Conservation (phyloP, 1,284 basidiomycete genomes). For the Trametes pubescens region DNA sequence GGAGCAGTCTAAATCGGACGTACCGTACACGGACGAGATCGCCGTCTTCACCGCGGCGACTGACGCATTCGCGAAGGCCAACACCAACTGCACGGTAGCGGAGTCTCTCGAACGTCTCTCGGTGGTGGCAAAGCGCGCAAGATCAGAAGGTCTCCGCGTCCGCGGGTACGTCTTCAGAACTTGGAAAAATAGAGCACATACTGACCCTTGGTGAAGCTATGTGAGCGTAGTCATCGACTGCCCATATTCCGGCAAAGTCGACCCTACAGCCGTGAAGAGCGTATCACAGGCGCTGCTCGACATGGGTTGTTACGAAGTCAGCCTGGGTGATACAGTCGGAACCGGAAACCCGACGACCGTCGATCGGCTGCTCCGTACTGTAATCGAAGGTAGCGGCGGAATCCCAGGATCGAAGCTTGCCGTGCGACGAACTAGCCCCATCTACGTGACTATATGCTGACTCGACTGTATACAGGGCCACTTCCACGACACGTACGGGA, state of each 20-base stretch:
- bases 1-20: conserved; percentile 42
- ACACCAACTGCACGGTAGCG: conserved; percentile 81
- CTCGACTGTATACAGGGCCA: conserved; percentile 35
- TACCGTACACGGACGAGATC: conserved; percentile 80
- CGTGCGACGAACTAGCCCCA: conserved; percentile 52
- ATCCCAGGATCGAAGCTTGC: conserved; percentile 75
- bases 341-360: conserved; percentile 81
- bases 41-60: conserved; percentile 92
- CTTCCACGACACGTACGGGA: conserved; percentile 91
- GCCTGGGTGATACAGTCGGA: conserved; percentile 92
- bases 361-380: conserved; percentile 72
- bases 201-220: conserved; percentile 63
- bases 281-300: conserved; percentile 78
- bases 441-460: not conserved
- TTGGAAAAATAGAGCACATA: not conserved
- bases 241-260: conserved; percentile 86
- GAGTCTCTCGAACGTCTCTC: conserved; percentile 77
- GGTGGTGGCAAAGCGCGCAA: conserved; percentile 70
- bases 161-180: conserved; percentile 48
- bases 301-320: conserved; percentile 96
- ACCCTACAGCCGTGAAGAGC: conserved; percentile 70
- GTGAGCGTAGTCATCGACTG: conserved; percentile 87
- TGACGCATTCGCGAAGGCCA: conserved; percentile 87
- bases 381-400: conserved; percentile 55
- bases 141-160: conserved; percentile 72